A percentile compares a stretch with the other conserved stretches of the same genome.
phyloP scores from a whole-genome alignment of 352 stramenopile species.

The Globisporangium spinosum region DNA sequence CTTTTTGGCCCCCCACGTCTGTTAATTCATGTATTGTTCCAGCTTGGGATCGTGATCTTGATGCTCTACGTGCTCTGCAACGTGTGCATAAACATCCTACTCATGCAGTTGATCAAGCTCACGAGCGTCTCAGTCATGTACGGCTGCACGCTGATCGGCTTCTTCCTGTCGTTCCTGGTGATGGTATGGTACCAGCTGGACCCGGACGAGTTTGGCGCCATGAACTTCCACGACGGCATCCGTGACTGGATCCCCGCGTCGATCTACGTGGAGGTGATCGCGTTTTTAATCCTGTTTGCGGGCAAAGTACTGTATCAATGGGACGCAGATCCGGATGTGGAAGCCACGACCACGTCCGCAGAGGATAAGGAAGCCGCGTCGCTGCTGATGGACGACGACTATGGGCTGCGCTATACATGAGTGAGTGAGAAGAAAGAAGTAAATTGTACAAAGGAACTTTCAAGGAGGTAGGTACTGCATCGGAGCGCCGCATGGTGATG shows the following conservation, averaged over 20 bases:
- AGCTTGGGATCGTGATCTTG: constrained; percentile 72
- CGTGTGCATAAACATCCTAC: constrained; percentile 70
- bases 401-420: constrained; percentile 73
- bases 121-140: constrained; percentile 81
- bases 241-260: constrained; percentile 72
- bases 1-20: background rate
- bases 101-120: constrained; percentile 70
- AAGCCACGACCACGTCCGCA: constrained; percentile 77
- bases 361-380: constrained; percentile 84
- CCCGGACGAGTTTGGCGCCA: constrained; percentile 57
- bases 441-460: background rate
- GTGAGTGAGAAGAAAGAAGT: background rate
- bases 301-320: constrained; percentile 79
- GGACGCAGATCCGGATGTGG: constrained; percentile 70
- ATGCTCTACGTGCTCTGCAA: constrained; percentile 74
- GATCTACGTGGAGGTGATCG: constrained; percentile 65
- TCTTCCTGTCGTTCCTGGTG: constrained; percentile 66
- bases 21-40: background rate
- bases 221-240: constrained; percentile 50
- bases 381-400: constrained; percentile 68
- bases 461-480: background rate
- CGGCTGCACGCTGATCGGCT: constrained; percentile 62
- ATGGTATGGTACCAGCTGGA: constrained; percentile 79
- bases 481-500: background rate
- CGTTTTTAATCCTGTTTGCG: constrained; percentile 60